Conservation (phyloP, 306 rosid genomes). For the Cucumis melo region DNA sequence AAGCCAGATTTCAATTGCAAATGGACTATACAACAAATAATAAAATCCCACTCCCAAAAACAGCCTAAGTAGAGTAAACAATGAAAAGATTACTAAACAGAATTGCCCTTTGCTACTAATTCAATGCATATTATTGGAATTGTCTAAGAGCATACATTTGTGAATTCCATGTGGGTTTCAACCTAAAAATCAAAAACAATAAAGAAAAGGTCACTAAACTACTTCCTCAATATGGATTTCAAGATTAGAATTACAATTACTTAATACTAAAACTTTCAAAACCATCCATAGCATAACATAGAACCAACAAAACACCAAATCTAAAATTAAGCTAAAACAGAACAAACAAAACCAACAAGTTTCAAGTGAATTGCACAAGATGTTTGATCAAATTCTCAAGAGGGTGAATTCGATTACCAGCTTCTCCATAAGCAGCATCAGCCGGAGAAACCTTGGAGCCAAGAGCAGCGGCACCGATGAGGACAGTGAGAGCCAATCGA, state of each 20-base stretch:
- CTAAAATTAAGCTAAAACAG: neutral
- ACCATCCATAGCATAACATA: neutral
- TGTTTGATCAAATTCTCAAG: neutral
- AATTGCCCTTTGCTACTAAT: neutral
- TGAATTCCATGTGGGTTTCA: neutral
- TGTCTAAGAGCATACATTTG: neutral
- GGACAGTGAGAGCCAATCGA: constrained; percentile 71
- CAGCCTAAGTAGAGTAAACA: neutral
- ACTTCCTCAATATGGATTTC: neutral
- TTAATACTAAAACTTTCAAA: neutral
- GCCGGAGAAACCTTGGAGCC: constrained; percentile 84
- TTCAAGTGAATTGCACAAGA: neutral
- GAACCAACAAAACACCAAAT: neutral
- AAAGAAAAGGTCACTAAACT: neutral
- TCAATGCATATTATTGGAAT: neutral
- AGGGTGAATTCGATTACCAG: constrained; percentile 26
- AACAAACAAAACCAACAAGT: neutral
- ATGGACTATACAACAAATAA: neutral
- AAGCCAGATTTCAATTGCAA: neutral
- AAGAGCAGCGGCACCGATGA: constrained; percentile 78
- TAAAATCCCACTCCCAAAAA: neutral
- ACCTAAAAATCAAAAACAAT: neutral
- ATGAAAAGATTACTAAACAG: neutral
- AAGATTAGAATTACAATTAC: neutral
- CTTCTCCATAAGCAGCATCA: constrained; percentile 91